These are phyloP conservation scores for Agrocybe chaxingu DNA, from an alignment of 768 basidiomycete genomes.

Conservation along the genomic window DNA sequence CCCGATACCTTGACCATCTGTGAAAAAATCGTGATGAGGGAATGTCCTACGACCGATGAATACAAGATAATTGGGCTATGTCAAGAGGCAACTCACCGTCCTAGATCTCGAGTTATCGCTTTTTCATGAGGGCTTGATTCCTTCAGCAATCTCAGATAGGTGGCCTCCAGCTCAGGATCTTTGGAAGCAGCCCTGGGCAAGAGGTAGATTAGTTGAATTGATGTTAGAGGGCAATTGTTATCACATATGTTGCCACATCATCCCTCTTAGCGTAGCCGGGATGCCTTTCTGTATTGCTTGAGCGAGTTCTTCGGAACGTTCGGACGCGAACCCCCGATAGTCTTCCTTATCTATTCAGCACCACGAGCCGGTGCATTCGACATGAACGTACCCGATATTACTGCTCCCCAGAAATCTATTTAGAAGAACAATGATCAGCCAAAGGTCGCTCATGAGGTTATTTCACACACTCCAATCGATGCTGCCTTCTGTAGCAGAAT, in stretches of 20 bases:
- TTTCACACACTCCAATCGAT: constrained; percentile 75
- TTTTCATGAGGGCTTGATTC: constrained; percentile 89
- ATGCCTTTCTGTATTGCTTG: constrained; percentile 91
- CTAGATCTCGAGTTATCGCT: constrained; percentile 88
- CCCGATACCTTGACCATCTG: constrained; percentile 89
- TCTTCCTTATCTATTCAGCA: constrained; percentile 37
- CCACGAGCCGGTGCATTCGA: background rate
- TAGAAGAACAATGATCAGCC: background rate
- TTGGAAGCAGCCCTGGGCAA: constrained; percentile 84
- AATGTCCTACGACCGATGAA: constrained; percentile 63
- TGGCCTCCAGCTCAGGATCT: constrained; percentile 77
- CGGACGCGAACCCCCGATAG: constrained; percentile 84
- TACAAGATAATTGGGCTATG: constrained; percentile 1
- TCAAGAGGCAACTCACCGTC: constrained; percentile 47
- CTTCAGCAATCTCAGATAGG: constrained; percentile 80
- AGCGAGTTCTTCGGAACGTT: constrained; percentile 74
- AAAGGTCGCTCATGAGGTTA: background rate
- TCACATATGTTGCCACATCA: constrained; percentile 97
- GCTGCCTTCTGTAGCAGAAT: constrained; percentile 34
- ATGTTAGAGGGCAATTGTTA: constrained; percentile 4
- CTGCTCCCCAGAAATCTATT: constrained; percentile 93
- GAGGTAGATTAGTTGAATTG: background rate
- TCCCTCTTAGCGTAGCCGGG: constrained; percentile 82
- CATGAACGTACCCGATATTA: constrained; percentile 67
- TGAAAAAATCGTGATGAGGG: constrained; percentile 96